These are phyloP conservation scores for Plasmodium gonderi DNA, from an alignment of 169 alveolate genomes.

Conservation along the genomic window DNA sequence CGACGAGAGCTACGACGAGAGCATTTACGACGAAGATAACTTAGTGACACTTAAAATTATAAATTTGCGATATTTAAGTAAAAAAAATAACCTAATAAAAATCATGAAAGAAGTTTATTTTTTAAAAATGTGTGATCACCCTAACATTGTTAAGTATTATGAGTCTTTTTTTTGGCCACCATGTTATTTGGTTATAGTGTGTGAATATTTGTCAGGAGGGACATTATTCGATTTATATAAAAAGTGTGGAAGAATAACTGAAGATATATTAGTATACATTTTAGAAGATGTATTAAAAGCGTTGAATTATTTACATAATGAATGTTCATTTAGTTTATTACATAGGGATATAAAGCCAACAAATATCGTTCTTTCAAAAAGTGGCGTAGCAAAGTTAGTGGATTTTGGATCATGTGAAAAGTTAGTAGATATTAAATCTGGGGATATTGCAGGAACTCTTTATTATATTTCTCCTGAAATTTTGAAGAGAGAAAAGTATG, in stretches of 20 bases:
- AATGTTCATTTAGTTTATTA: conserved; percentile 13
- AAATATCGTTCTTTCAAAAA: conserved; percentile 48
- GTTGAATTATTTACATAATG: conserved; percentile 49
- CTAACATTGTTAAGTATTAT: conserved; percentile 71
- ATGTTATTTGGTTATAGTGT: conserved; percentile 64
- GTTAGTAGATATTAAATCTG: conserved; percentile 18
- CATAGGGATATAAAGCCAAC: conserved; percentile 66
- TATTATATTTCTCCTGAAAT: conserved; percentile 94
- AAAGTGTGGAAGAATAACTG: conserved; percentile 44
- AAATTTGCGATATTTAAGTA: conserved; percentile 41
- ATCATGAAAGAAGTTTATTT: conserved; percentile 71
- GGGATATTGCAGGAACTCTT: conserved; percentile 62
- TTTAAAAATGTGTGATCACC: conserved; percentile 67
- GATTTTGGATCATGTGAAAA: conserved; percentile 75
- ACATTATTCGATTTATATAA: conserved; percentile 49
- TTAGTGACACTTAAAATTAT: conserved; percentile 33
- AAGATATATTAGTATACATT: conserved; percentile 62
- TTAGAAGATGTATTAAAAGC: conserved; percentile 50
- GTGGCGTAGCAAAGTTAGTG: conserved; percentile 68
- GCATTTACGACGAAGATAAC: conserved; percentile 25
- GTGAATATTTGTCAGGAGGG: conserved; percentile 71
- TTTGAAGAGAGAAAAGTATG: conserved; percentile 90
- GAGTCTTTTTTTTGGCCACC: conserved; percentile 76
- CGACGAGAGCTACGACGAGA: background rate
- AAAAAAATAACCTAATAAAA: conserved; percentile 8